These are phyloP conservation scores for Tylopilus balloui DNA, from an alignment of 768 basidiomycete genomes.

Conservation along the genomic window DNA sequence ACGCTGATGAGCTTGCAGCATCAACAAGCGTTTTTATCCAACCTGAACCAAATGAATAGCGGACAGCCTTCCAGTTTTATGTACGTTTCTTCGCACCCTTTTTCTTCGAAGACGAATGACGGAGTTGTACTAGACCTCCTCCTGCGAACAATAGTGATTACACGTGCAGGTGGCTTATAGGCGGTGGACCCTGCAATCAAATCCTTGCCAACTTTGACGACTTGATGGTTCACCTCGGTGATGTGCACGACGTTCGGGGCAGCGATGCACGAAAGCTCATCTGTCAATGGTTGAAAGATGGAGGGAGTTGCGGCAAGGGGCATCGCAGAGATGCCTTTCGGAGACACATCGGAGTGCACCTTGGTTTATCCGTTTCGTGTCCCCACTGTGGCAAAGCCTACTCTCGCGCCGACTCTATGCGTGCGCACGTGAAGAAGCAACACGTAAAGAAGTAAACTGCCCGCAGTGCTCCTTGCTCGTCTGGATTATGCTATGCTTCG, in stretches of 20 bases:
- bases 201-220: not conserved
- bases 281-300: slow-evolving; percentile 3
- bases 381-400: not conserved
- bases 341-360: slow-evolving; percentile 9
- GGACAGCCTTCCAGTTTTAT: not conserved
- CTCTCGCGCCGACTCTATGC: slow-evolving; percentile 6
- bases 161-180: slow-evolving; percentile 6
- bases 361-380: not conserved
- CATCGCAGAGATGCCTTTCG: not conserved
- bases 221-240: not conserved
- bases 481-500: not conserved
- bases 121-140: no score
- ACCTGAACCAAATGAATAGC: not conserved
- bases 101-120: not conserved
- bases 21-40: not conserved
- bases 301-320: not conserved
- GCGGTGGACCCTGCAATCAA: not conserved
- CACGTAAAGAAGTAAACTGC: not conserved
- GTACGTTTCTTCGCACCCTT: not conserved
- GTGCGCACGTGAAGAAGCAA: not conserved
- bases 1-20: slow-evolving; percentile 4
- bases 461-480: no score
- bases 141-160: accelerated
- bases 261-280: accelerated
- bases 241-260: slow-evolving; percentile 3